These are phyloP conservation scores for Penstemon davidsonii DNA, from an alignment of 257 asterid species.

Conservation along the genomic window DNA sequence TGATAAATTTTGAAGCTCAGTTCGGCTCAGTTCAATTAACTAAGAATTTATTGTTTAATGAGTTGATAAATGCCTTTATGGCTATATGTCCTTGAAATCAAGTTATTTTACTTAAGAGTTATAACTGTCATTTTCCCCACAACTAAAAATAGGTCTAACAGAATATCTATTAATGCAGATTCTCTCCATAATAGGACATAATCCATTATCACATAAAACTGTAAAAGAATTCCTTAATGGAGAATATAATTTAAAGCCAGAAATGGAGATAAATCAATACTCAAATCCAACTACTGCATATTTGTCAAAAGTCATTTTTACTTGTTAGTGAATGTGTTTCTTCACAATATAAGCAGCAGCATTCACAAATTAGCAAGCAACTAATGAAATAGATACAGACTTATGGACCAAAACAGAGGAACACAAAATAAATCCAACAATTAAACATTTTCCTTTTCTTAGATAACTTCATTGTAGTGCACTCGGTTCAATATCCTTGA, in stretches of 20 bases:
- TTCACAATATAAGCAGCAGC: slow-evolving; percentile 17
- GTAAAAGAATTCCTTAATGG: not conserved
- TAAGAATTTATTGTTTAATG: too few species aligned
- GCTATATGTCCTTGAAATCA: too few species aligned
- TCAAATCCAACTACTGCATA: not conserved
- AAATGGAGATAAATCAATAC: not conserved
- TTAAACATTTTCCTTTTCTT: slow-evolving; percentile 4
- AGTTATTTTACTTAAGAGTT: too few species aligned
- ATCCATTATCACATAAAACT: slow-evolving; percentile 3
- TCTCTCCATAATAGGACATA: not conserved
- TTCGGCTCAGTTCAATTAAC: too few species aligned
- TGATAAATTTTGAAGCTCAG: too few species aligned
- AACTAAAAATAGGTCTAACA: slow-evolving; percentile 30
- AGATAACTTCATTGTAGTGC: slow-evolving; percentile 32
- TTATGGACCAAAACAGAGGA: slow-evolving; percentile 24
- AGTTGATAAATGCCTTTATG: too few species aligned
- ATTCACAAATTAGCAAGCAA: slow-evolving; percentile 8
- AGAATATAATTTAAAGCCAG: not conserved
- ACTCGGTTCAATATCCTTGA: slow-evolving; percentile 73
- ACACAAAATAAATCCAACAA: not conserved
- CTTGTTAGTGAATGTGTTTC: not conserved
- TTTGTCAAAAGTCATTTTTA: not conserved
- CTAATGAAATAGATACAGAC: slow-evolving; percentile 2
- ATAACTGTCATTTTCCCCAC: slow-evolving; percentile 19
- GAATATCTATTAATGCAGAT: slow-evolving; percentile 21